A percentile compares a stretch with the other conserved stretches of the same genome.
These are phyloP conservation scores for Pleurozium schreberi DNA, from an alignment of 225 moss, liverwort and hornwort species.

Conservation along the genomic window DNA sequence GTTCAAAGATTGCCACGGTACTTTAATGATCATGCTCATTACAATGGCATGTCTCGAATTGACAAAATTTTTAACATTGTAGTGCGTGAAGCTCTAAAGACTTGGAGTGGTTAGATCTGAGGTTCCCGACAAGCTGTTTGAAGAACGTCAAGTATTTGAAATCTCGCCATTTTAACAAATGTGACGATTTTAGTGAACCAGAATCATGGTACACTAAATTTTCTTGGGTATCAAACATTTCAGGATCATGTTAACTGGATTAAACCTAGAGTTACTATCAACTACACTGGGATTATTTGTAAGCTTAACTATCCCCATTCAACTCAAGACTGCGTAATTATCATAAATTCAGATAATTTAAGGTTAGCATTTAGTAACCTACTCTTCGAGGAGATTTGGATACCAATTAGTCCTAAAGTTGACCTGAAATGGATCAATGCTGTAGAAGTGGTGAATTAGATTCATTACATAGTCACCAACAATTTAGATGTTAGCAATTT, in stretches of 20 bases:
- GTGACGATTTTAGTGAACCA: background rate
- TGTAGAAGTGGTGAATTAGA: background rate
- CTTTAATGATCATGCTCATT: background rate
- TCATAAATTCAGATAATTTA: background rate
- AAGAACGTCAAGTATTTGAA: background rate
- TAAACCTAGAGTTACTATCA: background rate
- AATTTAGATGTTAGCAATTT: background rate
- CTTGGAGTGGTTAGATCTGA: background rate
- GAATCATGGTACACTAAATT: background rate
- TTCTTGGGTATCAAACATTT: background rate
- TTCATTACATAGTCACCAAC: background rate
- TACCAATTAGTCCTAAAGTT: background rate
- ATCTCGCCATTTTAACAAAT: background rate
- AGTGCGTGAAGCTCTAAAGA: too few species aligned
- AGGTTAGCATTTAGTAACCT: background rate
- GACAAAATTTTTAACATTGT: too few species aligned
- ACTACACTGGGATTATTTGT: background rate
- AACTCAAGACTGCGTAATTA: background rate
- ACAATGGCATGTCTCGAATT: background rate
- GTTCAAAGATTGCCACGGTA: slow-evolving; percentile 31
- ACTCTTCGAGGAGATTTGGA: background rate
- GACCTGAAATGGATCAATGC: background rate
- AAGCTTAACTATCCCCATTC: background rate
- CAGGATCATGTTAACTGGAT: background rate
- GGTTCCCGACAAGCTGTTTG: background rate